Conservation (phyloP, 495 filamentous ascomycete species). For the Penicillium robsamsonii region DNA sequence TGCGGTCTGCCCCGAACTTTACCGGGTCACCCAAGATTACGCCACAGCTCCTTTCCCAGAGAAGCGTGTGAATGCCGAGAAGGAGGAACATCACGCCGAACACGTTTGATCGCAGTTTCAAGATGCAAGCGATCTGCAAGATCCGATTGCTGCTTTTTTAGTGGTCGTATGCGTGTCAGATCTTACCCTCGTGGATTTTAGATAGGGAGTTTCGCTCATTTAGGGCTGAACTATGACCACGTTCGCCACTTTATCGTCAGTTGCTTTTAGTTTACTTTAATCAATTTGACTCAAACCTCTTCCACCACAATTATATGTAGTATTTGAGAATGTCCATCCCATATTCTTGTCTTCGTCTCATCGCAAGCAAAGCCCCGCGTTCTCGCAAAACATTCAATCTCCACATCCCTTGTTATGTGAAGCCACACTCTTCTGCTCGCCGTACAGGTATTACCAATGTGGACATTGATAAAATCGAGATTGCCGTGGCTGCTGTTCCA, state of each 20-base stretch:
- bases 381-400: slow-evolving; percentile 28
- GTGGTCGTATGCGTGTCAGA: neutral
- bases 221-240: slow-evolving; percentile 2
- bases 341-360: slow-evolving; percentile 26
- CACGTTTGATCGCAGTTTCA: neutral
- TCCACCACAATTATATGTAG: neutral
- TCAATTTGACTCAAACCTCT: neutral
- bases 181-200: neutral
- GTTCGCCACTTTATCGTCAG: neutral
- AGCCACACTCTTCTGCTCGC: slow-evolving; percentile 59
- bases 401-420: slow-evolving; percentile 58
- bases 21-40: slow-evolving; percentile 17
- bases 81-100: neutral
- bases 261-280: neutral
- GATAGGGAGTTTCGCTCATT: neutral
- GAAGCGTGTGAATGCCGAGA: neutral
- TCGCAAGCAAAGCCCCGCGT: slow-evolving; percentile 13
- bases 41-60: neutral
- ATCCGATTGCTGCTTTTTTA: neutral
- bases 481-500: slow-evolving; percentile 62
- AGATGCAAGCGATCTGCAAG: neutral
- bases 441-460: slow-evolving; percentile 57
- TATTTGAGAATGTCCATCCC: slow-evolving; percentile 13
- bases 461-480: slow-evolving; percentile 52
- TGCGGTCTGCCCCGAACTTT: slow-evolving; percentile 41